Evolutionary conservation across 2,329 filamentous ascomycete species (phyloP).

Genomic region (Didymella sp.): DNA sequence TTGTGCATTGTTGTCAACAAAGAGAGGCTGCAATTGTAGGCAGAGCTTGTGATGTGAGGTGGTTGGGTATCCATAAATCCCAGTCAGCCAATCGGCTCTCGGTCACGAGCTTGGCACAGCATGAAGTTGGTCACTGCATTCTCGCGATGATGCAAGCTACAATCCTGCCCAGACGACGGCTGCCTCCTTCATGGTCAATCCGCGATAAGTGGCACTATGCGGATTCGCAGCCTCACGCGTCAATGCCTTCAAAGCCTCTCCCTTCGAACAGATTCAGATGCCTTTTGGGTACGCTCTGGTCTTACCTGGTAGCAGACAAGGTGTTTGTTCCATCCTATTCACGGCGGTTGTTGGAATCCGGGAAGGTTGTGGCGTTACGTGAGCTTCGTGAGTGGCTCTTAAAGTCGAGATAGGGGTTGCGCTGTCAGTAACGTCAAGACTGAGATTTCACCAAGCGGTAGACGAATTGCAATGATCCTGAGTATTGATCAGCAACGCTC

Average conservation of each 20-base stretch:
- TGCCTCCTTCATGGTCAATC: background rate
- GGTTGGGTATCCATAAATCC: background rate
- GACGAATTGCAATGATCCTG: background rate
- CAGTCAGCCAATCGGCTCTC: constrained; percentile 9
- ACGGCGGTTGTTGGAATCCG: background rate
- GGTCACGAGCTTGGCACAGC: background rate
- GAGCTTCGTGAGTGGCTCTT: background rate
- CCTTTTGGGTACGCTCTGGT: background rate
- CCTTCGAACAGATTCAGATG: background rate
- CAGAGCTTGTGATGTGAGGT: background rate
- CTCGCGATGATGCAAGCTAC: constrained; percentile 7
- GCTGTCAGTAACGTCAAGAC: background rate
- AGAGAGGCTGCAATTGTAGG: background rate
- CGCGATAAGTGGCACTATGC: constrained; percentile 2
- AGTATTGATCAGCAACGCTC: background rate
- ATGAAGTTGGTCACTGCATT: constrained; percentile 4
- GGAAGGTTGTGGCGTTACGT: background rate
- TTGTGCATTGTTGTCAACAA: background rate
- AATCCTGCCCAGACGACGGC: background rate
- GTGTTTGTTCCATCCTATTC: background rate
- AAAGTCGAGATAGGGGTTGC: background rate
- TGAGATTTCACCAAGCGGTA: background rate
- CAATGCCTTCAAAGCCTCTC: background rate
- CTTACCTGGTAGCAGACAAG: background rate
- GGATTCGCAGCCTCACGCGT: background rate